Base-by-base conservation (phyloP, 306 rosid species). In the Ceratonia siliqua region DNA sequence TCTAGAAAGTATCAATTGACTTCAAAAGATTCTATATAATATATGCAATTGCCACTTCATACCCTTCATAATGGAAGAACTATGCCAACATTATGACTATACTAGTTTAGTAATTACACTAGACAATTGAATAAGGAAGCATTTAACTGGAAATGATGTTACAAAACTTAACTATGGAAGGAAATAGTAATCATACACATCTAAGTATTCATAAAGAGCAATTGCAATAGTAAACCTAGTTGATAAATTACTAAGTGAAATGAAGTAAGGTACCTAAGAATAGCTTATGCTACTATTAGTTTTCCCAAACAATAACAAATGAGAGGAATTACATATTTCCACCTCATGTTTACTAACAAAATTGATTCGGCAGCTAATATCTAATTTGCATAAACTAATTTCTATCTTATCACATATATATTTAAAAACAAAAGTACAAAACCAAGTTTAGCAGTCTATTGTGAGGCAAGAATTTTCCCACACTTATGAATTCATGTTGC, bases 91-190 rank as follows among this genome's bases (percentile, higher is more conserved):
- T 8, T 63, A 56, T 27, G 57, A 56, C 70, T 33, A 67, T 18
- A 71, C n/a, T 73, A 64, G 76, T 68, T 38, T 24, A 43, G 58
- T 48, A 32, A 33, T 66, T 30, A 72, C n/a, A 22, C 62, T 18
- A 62, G 17, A 20, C 49, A 68, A 13, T 64, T 49, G 68, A 70
- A 45, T 45, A 75, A 42, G 52, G 57, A 22, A 43, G 59, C 48
- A 41, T 22, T 20, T 30, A 20, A 5, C 3, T 35, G 9, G 65
- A 58, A 28, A 14, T 28, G 22, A 30, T 17, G n/a, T n/a, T n/a
- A n/a, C n/a, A n/a, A n/a, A n/a, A 58, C 65, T n/a, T n/a, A n/a
- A n/a, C n/a, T 0, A 5, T 5, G 17, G 17, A 0, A 45, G 7
- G 5, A 45, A 14, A 14, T 45, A 13, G 14, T 43, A 43, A 4